Percentiles rank a stretch among this genome's conserved stretches.
phyloP scores from a whole-genome alignment of 2,329 filamentous ascomycete genomes.

The Cadophora sp. region DNA sequence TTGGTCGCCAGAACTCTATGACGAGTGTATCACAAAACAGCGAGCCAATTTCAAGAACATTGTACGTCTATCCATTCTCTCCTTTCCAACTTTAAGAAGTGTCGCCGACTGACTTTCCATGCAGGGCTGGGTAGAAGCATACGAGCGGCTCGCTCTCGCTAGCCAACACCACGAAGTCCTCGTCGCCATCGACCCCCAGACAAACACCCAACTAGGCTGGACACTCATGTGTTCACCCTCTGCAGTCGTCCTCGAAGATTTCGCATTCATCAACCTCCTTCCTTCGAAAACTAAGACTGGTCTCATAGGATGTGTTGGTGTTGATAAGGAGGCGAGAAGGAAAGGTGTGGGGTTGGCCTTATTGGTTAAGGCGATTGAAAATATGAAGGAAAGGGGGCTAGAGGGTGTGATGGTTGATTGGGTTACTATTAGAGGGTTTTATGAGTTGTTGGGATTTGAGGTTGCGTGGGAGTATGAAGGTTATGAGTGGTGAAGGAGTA shows the following conservation, averaged over 20 bases:
- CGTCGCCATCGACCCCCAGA: constrained; percentile 47
- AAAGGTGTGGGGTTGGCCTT: constrained; percentile 51
- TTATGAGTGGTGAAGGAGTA: constrained; percentile 33
- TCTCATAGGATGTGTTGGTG: constrained; percentile 52
- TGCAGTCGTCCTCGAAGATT: constrained; percentile 44
- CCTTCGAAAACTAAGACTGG: constrained; percentile 49
- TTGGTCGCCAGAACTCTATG: constrained; percentile 46
- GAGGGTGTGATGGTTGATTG: constrained; percentile 53
- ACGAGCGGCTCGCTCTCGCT: constrained; percentile 45
- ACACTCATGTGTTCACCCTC: constrained; percentile 50
- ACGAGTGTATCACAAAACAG: constrained; percentile 49
- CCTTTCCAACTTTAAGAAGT: neutral
- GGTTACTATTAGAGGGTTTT: constrained; percentile 51
- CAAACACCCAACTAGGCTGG: constrained; percentile 51
- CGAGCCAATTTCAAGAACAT: constrained; percentile 46
- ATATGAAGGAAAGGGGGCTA: constrained; percentile 50
- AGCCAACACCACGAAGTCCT: constrained; percentile 50
- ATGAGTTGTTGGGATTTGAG: constrained; percentile 51
- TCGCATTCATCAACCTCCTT: constrained; percentile 49
- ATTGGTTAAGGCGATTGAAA: constrained; percentile 50
- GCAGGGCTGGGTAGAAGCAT: constrained; percentile 52
- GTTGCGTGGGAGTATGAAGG: constrained; percentile 48
- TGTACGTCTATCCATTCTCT: constrained; percentile 37
- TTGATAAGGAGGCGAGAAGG: constrained; percentile 47
- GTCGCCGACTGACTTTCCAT: neutral